These are phyloP conservation scores for Pelargonium myrrhifolium DNA, from an alignment of 441 rosid genomes.

Conservation along the genomic window DNA sequence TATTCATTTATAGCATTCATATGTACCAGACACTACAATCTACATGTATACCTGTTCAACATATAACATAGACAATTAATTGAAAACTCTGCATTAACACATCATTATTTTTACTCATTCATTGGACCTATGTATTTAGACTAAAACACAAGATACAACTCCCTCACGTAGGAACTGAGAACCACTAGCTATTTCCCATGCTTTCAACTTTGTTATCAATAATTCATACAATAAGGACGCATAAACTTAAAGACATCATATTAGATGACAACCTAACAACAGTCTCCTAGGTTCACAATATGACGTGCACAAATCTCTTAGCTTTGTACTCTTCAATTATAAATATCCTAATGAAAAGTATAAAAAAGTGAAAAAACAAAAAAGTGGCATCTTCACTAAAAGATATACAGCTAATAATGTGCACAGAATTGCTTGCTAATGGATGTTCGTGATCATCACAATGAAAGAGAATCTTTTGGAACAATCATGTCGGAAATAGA, in stretches of 20 bases:
- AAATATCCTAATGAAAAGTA: neutral
- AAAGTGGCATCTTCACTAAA: neutral
- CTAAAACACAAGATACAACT: neutral
- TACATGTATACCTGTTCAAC: neutral
- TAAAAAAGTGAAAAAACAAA: neutral
- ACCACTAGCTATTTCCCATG: neutral
- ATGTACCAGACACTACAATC: neutral
- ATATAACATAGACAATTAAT: neutral
- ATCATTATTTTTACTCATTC: neutral
- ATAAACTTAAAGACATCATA: conserved; percentile 18
- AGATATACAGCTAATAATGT: neutral
- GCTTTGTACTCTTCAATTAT: neutral
- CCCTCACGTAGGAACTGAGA: neutral
- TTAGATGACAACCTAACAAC: conserved; percentile 21
- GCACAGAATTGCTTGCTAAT: neutral
- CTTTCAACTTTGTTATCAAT: neutral
- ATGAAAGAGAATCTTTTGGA: neutral
- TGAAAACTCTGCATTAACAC: neutral
- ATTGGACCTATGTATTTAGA: neutral
- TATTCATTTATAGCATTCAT: neutral
- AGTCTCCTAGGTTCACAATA: neutral
- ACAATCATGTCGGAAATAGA: neutral
- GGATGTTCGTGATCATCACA: neutral
- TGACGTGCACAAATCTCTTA: neutral
- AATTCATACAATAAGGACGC: neutral